Conservation (phyloP, 73 alveolate species). For the Blepharisma stoltei region DNA sequence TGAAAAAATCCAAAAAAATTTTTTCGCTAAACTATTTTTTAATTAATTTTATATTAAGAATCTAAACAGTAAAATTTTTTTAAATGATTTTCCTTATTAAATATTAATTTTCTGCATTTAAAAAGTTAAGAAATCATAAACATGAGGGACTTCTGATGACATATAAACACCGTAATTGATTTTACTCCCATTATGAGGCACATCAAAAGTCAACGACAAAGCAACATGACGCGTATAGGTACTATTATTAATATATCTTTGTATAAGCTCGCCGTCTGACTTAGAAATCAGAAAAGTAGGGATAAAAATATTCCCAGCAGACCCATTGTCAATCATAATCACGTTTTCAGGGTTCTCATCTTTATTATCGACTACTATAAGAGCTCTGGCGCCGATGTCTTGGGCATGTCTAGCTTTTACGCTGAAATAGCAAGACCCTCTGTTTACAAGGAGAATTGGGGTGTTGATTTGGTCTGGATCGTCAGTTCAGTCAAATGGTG, state of each 20-base stretch:
- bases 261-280: conserved; percentile 65
- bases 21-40: conserved; percentile 28
- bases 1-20: no score
- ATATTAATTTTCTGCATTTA: no score
- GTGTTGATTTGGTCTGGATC: conserved; percentile 36
- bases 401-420: conserved; percentile 81
- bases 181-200: conserved; percentile 54
- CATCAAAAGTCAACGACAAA: conserved; percentile 7
- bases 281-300: conserved; percentile 76
- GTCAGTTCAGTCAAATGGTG: neutral
- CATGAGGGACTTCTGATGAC: neutral
- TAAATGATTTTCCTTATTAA: no score
- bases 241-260: conserved; percentile 46
- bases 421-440: conserved; percentile 84
- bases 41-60: no score
- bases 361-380: conserved; percentile 64
- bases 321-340: conserved; percentile 92
- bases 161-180: conserved; percentile 61
- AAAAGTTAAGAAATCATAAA: conserved; percentile 37
- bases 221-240: conserved; percentile 32
- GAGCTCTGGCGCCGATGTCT: conserved; percentile 69
- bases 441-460: conserved; percentile 61
- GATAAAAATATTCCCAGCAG: conserved; percentile 77
- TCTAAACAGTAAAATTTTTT: no score
- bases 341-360: conserved; percentile 54